These are phyloP conservation scores for Phialocephala sp. DNA, from an alignment of 2,329 filamentous ascomycete genomes.

Conservation along the genomic window DNA sequence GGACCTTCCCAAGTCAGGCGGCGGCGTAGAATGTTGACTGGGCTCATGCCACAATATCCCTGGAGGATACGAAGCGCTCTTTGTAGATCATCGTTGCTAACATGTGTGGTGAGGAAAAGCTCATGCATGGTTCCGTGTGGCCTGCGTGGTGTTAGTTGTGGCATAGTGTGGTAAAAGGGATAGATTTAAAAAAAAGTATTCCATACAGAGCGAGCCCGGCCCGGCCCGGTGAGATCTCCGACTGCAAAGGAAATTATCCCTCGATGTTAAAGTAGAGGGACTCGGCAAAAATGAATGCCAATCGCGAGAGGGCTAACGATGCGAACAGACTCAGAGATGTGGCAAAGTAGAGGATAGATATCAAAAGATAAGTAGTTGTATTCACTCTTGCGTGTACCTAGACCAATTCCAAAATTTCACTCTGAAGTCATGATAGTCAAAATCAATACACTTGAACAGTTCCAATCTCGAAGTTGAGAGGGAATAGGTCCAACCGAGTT, in stretches of 20 bases:
- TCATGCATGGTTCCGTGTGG: slow-evolving; percentile 57
- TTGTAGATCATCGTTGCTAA: slow-evolving; percentile 56
- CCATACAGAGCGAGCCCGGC: no score
- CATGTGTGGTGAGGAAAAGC: slow-evolving; percentile 61
- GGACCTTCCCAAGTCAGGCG: slow-evolving; percentile 59
- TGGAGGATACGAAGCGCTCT: slow-evolving; percentile 59
- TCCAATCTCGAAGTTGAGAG: not conserved
- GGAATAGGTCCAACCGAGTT: not conserved
- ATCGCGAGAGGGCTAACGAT: not conserved
- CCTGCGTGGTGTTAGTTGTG: not conserved
- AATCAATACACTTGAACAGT: not conserved
- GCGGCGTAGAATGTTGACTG: slow-evolving; percentile 55
- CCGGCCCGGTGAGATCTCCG: no score
- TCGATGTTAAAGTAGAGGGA: not conserved
- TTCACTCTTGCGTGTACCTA: not conserved
- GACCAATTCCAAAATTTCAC: not conserved
- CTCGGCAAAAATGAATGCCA: not conserved
- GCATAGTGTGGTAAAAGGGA: not conserved
- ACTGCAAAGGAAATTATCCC: not conserved
- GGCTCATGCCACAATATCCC: slow-evolving; percentile 62
- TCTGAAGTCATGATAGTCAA: not conserved
- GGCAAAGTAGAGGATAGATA: not conserved
- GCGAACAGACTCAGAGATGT: not conserved
- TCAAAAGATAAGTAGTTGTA: not conserved
- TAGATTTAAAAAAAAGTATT: not conserved